A percentile compares a stretch with the other conserved stretches of the same genome.
Conservation (phyloP, 192 early-diverging fungal genomes). For the Cladochytrium replicatum region DNA sequence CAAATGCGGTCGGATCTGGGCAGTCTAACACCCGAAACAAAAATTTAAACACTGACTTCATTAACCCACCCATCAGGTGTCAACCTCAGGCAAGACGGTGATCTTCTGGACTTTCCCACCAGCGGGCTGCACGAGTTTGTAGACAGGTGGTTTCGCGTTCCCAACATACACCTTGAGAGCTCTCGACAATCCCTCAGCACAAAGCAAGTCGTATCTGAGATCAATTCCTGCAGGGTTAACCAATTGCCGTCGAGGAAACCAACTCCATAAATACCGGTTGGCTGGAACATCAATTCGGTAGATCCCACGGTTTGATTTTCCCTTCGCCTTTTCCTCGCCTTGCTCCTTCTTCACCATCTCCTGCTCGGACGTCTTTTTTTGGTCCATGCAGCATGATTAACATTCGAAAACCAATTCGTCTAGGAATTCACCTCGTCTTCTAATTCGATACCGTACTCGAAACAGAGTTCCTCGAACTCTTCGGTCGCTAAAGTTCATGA, state of each 20-base stretch:
- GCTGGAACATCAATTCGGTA: conserved; percentile 98
- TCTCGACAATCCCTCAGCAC: conserved; percentile 88
- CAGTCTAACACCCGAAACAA: conserved; percentile 48
- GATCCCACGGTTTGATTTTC: conserved; percentile 62
- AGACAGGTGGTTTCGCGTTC: conserved; percentile 57
- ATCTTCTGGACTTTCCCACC: conserved; percentile 50
- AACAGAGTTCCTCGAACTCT: conserved; percentile 96
- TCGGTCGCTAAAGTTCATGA: conserved; percentile 43
- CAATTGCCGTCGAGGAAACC: conserved; percentile 2
- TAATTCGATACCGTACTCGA: conserved; percentile 97
- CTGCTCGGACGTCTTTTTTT: conserved; percentile 61
- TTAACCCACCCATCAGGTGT: neutral
- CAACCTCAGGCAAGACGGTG: conserved; percentile 59
- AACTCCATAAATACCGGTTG: conserved; percentile 44
- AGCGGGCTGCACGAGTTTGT: conserved; percentile 48
- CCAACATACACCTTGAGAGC: conserved; percentile 79
- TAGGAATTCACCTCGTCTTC: conserved; percentile 72
- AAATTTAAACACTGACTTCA: neutral
- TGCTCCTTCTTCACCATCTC: conserved; percentile 64
- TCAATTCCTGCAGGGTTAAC: conserved; percentile 5
- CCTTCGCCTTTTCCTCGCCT: conserved; percentile 32
- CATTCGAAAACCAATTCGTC: conserved; percentile 5
- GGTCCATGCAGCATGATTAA: neutral
- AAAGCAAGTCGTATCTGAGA: conserved; percentile 90
- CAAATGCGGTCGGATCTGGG: conserved; percentile 69